Evolutionary conservation across 768 basidiomycete genomes (phyloP).

Genomic region (Gloeostereum incarnatum): DNA sequence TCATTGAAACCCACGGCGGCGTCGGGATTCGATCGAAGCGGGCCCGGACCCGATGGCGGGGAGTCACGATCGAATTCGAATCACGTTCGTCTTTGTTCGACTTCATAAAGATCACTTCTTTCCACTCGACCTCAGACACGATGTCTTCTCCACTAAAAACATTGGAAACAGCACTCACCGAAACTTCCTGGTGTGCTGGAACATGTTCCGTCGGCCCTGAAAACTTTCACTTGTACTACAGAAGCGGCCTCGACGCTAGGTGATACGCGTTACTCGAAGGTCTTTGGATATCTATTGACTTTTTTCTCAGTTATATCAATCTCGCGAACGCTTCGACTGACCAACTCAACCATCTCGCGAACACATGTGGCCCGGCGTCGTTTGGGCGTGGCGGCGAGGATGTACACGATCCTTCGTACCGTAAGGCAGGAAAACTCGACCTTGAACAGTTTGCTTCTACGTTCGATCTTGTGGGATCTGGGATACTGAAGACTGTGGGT

Average conservation of each 20-base stretch:
- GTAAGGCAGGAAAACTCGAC: slow-evolving; percentile 23
- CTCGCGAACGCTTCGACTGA: not conserved
- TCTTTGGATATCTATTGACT: not conserved
- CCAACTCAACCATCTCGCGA: not conserved
- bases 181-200: not conserved
- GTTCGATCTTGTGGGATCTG: slow-evolving; percentile 1
- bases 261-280: not conserved
- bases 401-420: slow-evolving; percentile 21
- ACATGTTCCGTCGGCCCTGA: not conserved
- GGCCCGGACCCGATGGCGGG: too few relatives aligned
- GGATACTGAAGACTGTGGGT: slow-evolving; percentile 1
- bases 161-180: not conserved
- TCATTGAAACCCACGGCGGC: too few relatives aligned
- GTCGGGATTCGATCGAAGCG: too few relatives aligned
- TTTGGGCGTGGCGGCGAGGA: slow-evolving; percentile 18
- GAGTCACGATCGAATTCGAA: too few relatives aligned
- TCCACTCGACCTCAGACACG: too few relatives aligned
- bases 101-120: too few relatives aligned
- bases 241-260: not conserved
- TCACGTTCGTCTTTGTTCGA: too few relatives aligned
- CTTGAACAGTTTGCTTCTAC: slow-evolving; percentile 4
- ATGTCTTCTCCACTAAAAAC: too few relatives aligned
- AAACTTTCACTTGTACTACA: not conserved
- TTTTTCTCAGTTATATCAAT: not conserved
- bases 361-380: slow-evolving; percentile 17